These are phyloP conservation scores for Solanum megistacrolobum DNA, from an alignment of 257 asterid genomes.

Conservation along the genomic window DNA sequence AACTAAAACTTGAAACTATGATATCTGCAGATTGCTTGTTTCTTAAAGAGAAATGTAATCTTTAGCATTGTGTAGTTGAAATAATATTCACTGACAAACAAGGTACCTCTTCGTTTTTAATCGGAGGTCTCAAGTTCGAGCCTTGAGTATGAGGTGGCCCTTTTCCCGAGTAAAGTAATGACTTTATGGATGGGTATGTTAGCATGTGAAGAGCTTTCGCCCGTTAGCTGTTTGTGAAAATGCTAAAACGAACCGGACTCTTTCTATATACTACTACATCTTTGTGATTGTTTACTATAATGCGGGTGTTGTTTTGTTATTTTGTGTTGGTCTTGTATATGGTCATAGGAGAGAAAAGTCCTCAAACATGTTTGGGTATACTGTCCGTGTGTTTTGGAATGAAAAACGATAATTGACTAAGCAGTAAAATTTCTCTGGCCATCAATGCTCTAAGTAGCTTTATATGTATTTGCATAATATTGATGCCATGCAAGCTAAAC, in stretches of 20 bases:
- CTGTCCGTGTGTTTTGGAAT: neutral
- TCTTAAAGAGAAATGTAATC: neutral
- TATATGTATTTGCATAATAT: neutral
- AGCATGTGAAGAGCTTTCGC: neutral
- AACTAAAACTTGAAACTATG: neutral
- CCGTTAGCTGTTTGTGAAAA: neutral
- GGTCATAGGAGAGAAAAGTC: neutral
- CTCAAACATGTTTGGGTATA: neutral
- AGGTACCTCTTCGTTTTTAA: neutral
- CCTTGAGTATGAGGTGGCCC: neutral
- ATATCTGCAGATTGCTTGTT: neutral
- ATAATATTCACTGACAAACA: neutral
- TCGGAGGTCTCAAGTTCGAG: too few species aligned
- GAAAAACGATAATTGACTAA: neutral
- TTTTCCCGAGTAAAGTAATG: neutral
- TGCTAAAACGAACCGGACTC: neutral
- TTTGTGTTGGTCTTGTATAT: too few species aligned
- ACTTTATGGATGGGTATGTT: too few species aligned
- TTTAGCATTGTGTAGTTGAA: neutral
- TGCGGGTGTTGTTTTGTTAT: neutral
- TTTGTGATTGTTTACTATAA: neutral
- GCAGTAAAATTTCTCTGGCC: neutral
- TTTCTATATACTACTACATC: neutral
- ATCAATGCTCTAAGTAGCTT: neutral
- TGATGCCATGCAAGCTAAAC: too few species aligned